Percentiles rank a stretch among this genome's conserved stretches.
phyloP scores from a whole-genome alignment of 352 stramenopile genomes.

The Pythium dissimile region DNA sequence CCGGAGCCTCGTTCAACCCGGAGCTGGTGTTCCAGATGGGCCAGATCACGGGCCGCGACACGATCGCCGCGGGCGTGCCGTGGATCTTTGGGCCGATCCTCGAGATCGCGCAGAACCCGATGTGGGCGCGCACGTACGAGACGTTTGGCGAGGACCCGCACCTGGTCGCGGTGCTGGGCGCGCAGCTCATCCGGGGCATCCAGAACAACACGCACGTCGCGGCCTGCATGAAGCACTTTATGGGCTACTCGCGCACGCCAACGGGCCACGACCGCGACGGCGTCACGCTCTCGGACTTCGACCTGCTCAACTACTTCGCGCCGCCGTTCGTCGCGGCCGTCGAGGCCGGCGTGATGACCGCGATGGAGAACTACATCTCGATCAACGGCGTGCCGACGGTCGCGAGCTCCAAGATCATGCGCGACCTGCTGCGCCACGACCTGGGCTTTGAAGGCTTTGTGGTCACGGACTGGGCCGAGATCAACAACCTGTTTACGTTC shows the following conservation, averaged over 20 bases:
- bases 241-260: constrained; percentile 83
- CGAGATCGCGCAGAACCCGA: constrained; percentile 79
- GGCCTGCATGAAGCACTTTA: constrained; percentile 89
- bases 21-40: constrained; percentile 64
- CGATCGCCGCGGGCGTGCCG: constrained; percentile 71
- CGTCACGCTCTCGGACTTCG: constrained; percentile 71
- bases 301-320: constrained; percentile 85
- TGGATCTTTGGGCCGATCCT: constrained; percentile 90
- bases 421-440: constrained; percentile 40
- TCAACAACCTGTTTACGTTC: constrained; percentile 60
- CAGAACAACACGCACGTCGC: constrained; percentile 45
- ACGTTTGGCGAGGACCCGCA: constrained; percentile 92
- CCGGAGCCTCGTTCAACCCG: constrained; percentile 83
- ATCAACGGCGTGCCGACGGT: constrained; percentile 90
- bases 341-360: constrained; percentile 75
- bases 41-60: constrained; percentile 73
- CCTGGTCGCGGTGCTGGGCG: constrained; percentile 68
- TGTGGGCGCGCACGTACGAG: constrained; percentile 89
- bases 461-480: constrained; percentile 83
- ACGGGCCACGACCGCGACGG: constrained; percentile 80
- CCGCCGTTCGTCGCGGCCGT: constrained; percentile 81
- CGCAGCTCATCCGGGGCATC: constrained; percentile 71
- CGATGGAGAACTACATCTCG: constrained; percentile 95
- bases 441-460: constrained; percentile 69
- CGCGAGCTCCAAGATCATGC: constrained; percentile 65